Percentiles rank a stretch among this genome's conserved stretches.
Conservation (phyloP, 2,329 filamentous ascomycete species). For the Biscogniauxia marginata region DNA sequence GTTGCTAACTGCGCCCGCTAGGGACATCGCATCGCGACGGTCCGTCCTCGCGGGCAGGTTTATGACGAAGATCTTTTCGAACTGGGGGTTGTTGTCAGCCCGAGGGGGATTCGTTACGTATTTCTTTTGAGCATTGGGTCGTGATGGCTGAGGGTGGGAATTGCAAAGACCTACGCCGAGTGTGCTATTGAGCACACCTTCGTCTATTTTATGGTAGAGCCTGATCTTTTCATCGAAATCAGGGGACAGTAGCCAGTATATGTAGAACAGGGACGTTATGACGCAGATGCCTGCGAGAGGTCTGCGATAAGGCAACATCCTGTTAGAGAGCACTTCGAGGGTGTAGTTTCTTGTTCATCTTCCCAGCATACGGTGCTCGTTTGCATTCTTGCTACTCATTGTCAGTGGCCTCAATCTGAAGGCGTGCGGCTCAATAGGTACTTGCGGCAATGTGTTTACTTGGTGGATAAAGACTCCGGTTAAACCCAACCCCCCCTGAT, state of each 20-base stretch:
- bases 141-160: no score
- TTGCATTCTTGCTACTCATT: no score
- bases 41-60: conserved; percentile 51
- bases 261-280: conserved; percentile 16
- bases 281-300: conserved; percentile 7
- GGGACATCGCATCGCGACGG: conserved; percentile 47
- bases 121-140: no score
- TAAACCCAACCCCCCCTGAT: no score
- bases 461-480: no score
- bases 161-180: conserved; percentile 17
- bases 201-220: neutral
- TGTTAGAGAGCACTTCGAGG: neutral
- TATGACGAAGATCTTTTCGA: conserved; percentile 52
- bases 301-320: conserved; percentile 16
- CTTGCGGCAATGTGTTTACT: no score
- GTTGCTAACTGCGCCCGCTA: conserved; percentile 45
- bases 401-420: no score
- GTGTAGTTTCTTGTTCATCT: no score
- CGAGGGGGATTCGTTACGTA: no score
- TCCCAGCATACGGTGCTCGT: no score
- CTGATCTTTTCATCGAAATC: neutral
- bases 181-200: conserved; percentile 19
- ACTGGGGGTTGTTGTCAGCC: conserved; percentile 35
- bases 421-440: no score
- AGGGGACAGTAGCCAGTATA: conserved; percentile 13